Percentiles rank a stretch among this genome's conserved stretches.
Evolutionary conservation across 2,329 filamentous ascomycete species (phyloP).

Genomic region (Beauveria sp.): DNA sequence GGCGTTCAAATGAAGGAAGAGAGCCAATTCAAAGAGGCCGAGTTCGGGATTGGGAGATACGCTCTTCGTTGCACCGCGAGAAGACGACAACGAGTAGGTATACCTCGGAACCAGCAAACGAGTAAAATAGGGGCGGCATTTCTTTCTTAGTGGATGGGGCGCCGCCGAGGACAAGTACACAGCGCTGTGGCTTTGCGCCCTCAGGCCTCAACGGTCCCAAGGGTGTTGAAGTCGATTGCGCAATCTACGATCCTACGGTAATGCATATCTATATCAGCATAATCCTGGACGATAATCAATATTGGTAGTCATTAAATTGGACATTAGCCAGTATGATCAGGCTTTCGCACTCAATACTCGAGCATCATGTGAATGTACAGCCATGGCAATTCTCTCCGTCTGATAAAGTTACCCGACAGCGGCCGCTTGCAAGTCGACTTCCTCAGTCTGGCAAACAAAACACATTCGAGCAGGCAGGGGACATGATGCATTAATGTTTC

Average conservation of each 20-base stretch:
- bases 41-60: neutral
- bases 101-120: neutral
- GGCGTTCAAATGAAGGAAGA: too few relatives aligned
- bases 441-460: neutral
- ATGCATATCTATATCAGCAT: too few relatives aligned
- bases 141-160: neutral
- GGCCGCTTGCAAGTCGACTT: too few relatives aligned
- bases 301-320: too few relatives aligned
- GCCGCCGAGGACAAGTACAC: neutral
- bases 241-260: neutral
- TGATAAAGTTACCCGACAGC: too few relatives aligned
- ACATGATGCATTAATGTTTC: neutral
- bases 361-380: too few relatives aligned
- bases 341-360: too few relatives aligned
- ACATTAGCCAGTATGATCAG: too few relatives aligned
- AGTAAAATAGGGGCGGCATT: neutral
- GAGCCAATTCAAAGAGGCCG: neutral
- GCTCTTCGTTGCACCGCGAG: neutral
- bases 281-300: too few relatives aligned
- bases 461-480: neutral
- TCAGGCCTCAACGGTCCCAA: neutral
- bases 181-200: neutral
- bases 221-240: neutral
- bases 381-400: too few relatives aligned
- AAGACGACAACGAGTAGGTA: neutral